phyloP scores from a whole-genome alignment of 768 basidiomycete genomes.

The Lepiota venenata region DNA sequence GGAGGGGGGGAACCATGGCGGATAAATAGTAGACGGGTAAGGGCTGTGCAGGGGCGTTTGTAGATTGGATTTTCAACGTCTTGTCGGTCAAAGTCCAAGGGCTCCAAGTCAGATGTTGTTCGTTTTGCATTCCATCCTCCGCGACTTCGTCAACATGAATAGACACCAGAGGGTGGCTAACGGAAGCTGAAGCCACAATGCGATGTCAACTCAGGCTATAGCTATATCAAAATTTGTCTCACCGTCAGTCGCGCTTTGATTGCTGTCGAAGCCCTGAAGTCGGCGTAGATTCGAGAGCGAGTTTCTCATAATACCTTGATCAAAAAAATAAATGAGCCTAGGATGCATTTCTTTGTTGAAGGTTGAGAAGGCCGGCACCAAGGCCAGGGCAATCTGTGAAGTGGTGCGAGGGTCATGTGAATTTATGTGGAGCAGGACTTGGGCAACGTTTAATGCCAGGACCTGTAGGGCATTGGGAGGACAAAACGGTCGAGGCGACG shows the following conservation, averaged over 20 bases:
- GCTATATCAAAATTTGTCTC: neutral
- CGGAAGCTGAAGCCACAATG: slow-evolving; percentile 10
- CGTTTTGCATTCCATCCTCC: slow-evolving; percentile 17
- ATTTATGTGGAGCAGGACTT: slow-evolving; percentile 57
- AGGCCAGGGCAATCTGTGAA: slow-evolving; percentile 59
- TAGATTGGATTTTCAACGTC: slow-evolving; percentile 37
- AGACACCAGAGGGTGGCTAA: slow-evolving; percentile 42
- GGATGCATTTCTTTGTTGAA: slow-evolving; percentile 62
- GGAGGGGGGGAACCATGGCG: slow-evolving; percentile 59
- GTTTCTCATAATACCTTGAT: slow-evolving; percentile 53
- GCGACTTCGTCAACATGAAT: slow-evolving; percentile 58
- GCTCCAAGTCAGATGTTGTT: neutral
- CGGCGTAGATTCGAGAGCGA: slow-evolving; percentile 45
- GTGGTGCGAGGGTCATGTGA: slow-evolving; percentile 47
- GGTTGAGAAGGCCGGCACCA: slow-evolving; percentile 73
- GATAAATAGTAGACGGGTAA: slow-evolving; percentile 54
- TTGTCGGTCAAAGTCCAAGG: slow-evolving; percentile 11
- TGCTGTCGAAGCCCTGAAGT: slow-evolving; percentile 25
- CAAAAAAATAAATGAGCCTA: slow-evolving; percentile 66
- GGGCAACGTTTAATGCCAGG: slow-evolving; percentile 67
- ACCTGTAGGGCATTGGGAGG: slow-evolving; percentile 80
- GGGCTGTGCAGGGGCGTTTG: slow-evolving; percentile 55
- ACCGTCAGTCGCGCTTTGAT: slow-evolving; percentile 12
- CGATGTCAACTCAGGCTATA: neutral
- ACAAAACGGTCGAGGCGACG: slow-evolving; percentile 54